Conservation (phyloP, 139 green algal genomes). For the Picochlorum sp. region DNA sequence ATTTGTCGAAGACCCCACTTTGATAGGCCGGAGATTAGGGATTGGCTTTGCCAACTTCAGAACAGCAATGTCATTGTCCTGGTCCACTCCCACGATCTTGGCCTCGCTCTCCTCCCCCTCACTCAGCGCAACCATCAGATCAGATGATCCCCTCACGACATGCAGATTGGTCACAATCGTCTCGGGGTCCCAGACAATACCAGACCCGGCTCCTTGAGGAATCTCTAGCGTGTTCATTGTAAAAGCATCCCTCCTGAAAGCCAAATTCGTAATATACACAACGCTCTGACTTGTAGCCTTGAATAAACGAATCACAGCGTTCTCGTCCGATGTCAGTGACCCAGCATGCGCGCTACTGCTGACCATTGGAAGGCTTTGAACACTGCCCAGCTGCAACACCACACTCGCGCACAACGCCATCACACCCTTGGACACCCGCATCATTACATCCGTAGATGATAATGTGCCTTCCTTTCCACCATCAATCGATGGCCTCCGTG, state of each 20-base stretch:
- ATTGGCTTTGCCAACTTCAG: slow-evolving; percentile 32
- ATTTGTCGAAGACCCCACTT: slow-evolving; percentile 32
- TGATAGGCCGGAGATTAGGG: slow-evolving; percentile 20
- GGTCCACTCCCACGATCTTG: slow-evolving; percentile 64
- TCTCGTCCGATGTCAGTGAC: slow-evolving; percentile 30
- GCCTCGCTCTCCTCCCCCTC: slow-evolving; percentile 50
- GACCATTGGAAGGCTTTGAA: slow-evolving; percentile 2
- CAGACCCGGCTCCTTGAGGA: slow-evolving; percentile 53
- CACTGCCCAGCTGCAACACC: too few relatives aligned
- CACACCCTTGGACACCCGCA: slow-evolving; percentile 3
- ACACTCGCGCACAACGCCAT: slow-evolving; percentile 7
- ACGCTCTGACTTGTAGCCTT: slow-evolving; percentile 48
- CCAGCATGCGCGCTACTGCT: background rate
- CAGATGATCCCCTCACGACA: slow-evolving; percentile 46
- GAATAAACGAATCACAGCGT: slow-evolving; percentile 51
- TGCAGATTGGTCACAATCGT: slow-evolving; percentile 65
- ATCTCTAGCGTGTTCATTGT: slow-evolving; percentile 60
- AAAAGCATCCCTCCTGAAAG: slow-evolving; percentile 42
- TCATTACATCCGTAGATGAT: background rate
- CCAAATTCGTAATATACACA: slow-evolving; percentile 70
- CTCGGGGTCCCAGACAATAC: slow-evolving; percentile 55
- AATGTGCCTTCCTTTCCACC: too few relatives aligned
- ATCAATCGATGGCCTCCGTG: too few relatives aligned
- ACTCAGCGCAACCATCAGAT: slow-evolving; percentile 50
- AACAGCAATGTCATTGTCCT: slow-evolving; percentile 67